Base-by-base conservation (phyloP, 108 stramenopile genomes). In the Skeletonema menzelii region DNA sequence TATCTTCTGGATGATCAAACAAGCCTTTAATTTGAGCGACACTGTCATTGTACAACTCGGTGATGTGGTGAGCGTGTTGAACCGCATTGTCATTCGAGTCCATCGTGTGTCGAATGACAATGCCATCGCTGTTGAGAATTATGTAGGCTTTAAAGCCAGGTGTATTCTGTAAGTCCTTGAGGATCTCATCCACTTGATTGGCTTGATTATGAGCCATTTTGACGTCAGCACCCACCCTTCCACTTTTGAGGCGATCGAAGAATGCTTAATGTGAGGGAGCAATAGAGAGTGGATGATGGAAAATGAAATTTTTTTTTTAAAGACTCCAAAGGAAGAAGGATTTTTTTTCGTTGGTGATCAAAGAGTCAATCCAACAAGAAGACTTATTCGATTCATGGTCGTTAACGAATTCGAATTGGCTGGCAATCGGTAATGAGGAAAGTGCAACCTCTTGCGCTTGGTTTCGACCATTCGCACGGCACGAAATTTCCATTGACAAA, bases 71-170 rank as follows among this genome's bases (percentile, higher is more conserved):
- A 10, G 91, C 86, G 59, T 89, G 85, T 27, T 92, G 91, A 12
- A 92, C 87, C 1, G 91, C 91, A 26, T 58, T 69, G 62, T 84
- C 65, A 63, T 92, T 91, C 12, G 82, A 47, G 87, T 91, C 86
- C 27, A 53, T 68, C 11, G 68, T 37, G 15, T 37, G 78, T 55
- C 90, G 89, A 65, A 92, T 89, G 5, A 92, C 91, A 26, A 92
- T 90, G n/a, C 91, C 91, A 28, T 92, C 91, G 53, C 87, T 90
- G 55, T 92, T 92, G 56, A 92, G 65, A 58, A 92, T 78, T n/a
- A 91, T 73, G 59, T 92, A 92, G 4, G 82, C 70, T 34, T 85
- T 73, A 65, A 92, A 92, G 13, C 91, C 91, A 2, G 84, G 81
- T 7, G 85, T 85, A 13, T 80, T 84, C 70, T 92, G 89, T 35